Evolutionary conservation across 1,139 yeast species (phyloP).

Genomic region (Saccharomycopsis hybrid): DNA sequence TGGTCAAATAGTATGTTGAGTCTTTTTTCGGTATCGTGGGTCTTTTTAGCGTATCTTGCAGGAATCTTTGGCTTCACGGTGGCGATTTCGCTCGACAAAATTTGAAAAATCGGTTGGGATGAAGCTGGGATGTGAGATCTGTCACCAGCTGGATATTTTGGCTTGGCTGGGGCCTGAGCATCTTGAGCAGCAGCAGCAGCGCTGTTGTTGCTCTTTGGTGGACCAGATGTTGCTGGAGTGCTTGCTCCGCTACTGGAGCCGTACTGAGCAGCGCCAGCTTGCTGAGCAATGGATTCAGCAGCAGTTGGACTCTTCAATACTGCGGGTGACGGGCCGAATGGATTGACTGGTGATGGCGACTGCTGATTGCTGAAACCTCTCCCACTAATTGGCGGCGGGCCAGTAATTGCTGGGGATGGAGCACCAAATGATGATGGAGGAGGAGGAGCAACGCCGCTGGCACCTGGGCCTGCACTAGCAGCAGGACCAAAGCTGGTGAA

Average conservation of each 20-base stretch:
- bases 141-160: conserved; percentile 61
- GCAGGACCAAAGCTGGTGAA: not conserved
- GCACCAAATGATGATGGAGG: not conserved
- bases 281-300: conserved; percentile 15
- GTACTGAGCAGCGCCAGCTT: too few species aligned
- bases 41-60: conserved; percentile 65
- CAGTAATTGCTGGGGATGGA: not conserved
- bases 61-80: conserved; percentile 73
- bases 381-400: not conserved
- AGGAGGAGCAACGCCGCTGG: conserved; percentile 1
- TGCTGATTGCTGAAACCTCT: conserved; percentile 1
- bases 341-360: conserved; percentile 21
- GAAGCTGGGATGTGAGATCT: conserved; percentile 60
- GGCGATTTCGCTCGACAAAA: conserved; percentile 47
- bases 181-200: conserved; percentile 24
- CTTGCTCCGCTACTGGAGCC: too few species aligned
- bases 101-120: conserved; percentile 52
- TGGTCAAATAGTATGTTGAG: conserved; percentile 71
- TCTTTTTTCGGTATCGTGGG: conserved; percentile 77
- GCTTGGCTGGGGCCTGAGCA: conserved; percentile 28
- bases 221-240: conserved; percentile 19
- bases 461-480: conserved; percentile 4
- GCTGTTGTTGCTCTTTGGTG: conserved; percentile 19
- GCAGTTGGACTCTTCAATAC: conserved; percentile 25
- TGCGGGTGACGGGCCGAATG: conserved; percentile 21